Conservation (phyloP, 2,329 filamentous ascomycete species). For the Alternaria atra region DNA sequence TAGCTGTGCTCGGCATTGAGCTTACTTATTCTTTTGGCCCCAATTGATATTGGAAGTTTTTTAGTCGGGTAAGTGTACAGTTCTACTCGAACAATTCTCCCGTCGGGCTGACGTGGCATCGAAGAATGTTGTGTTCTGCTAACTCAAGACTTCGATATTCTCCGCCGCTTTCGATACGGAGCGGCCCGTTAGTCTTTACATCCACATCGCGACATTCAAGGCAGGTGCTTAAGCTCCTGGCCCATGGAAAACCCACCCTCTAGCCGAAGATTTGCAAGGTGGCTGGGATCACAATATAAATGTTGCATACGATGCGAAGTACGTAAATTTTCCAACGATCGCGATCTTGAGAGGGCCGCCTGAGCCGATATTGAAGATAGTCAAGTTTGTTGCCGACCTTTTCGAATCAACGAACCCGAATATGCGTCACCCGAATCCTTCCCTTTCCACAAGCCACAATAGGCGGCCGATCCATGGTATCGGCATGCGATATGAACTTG, state of each 20-base stretch:
- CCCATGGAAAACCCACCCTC: background rate
- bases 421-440: background rate
- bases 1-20: conserved; percentile 6
- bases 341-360: background rate
- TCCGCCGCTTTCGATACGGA: background rate
- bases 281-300: background rate
- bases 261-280: background rate
- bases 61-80: background rate
- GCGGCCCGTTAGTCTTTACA: background rate
- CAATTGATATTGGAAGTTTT: background rate
- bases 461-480: conserved; percentile 3
- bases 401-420: background rate
- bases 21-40: background rate
- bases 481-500: conserved; percentile 4
- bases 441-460: conserved; percentile 2
- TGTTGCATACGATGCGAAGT: background rate
- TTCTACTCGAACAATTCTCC: background rate
- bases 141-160: background rate
- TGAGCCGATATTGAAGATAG: background rate
- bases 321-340: background rate
- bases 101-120: background rate
- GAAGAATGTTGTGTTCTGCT: background rate
- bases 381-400: background rate
- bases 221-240: background rate
- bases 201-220: background rate